These are phyloP conservation scores for Podaxis sp. DNA, from an alignment of 768 basidiomycete species.

Conservation along the genomic window DNA sequence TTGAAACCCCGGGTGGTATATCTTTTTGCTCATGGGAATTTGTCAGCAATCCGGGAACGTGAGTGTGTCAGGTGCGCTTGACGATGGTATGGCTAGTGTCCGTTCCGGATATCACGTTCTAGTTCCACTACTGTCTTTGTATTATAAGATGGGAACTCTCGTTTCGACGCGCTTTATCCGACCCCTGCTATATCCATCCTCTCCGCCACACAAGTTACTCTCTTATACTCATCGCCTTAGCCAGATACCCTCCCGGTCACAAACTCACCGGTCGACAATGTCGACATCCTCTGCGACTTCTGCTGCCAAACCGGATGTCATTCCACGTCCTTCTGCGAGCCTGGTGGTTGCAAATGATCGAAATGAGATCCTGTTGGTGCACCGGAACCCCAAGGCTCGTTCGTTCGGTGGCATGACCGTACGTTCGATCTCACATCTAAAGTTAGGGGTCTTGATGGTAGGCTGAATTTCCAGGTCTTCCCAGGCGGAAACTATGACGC, in stretches of 20 bases:
- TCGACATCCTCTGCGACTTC: slow-evolving; percentile 14
- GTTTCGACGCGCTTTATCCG: background rate
- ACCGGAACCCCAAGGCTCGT: slow-evolving; percentile 62
- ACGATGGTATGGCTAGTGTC: background rate
- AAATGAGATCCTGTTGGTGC: slow-evolving; percentile 71
- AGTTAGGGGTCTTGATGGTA: background rate
- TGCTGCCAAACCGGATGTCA: slow-evolving; percentile 4
- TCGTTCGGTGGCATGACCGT: slow-evolving; percentile 71
- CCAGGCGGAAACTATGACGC: slow-evolving; percentile 72
- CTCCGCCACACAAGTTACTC: background rate
- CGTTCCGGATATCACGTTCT: background rate
- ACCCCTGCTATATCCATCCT: background rate
- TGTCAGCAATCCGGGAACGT: background rate
- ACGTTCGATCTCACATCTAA: slow-evolving; percentile 24
- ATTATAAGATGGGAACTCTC: slow-evolving; percentile 8
- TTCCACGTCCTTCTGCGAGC: slow-evolving; percentile 66
- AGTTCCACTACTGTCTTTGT: background rate
- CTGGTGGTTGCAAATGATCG: slow-evolving; percentile 61
- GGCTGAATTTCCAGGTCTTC: slow-evolving; percentile 54
- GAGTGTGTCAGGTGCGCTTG: background rate
- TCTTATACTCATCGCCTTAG: background rate
- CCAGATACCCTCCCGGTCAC: background rate
- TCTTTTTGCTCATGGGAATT: background rate
- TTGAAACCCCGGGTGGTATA: background rate
- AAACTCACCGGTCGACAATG: slow-evolving; percentile 1